Base-by-base conservation (phyloP, 768 basidiomycete genomes). In the Mycena crocata region DNA sequence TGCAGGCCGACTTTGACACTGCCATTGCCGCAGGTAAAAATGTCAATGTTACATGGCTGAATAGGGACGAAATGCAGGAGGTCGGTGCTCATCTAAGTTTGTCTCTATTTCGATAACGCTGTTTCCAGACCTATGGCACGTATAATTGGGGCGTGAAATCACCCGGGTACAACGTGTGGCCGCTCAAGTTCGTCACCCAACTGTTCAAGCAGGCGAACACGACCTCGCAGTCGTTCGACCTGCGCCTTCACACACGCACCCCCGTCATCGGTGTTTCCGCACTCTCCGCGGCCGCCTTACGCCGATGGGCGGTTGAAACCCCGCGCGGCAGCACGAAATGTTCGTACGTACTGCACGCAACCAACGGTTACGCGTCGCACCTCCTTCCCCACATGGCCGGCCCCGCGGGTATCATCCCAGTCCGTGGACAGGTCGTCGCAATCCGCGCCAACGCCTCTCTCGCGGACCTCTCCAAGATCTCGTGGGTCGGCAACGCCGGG, bases 291-390 rank as follows among this genome's bases (percentile, higher is more conserved):
- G 68, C 24, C 28, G 54, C 72, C 1, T 28, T 31, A 5, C 21
- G 10, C 23, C 79, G 80, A 5, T 93, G 91, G 90, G 71, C 71
- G 1, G 76, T 93, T 15, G 69, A 73, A 5, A 96, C 94, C 0
- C 85, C 90, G 0, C 86, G 93, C 26, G 95, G 95, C 1, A 65
- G 72, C 2, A 75, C 95, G n/a, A 35, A 73, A 5, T 90, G 92
- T 68, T 76, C 82, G 28, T 87, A 89, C 67, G 86, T 97, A 44
- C 80, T 98, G 2, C 94, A 96, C 75, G 94, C 94, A 0, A 96
- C 94, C 14, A 97, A 98, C 72, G 96, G 81, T 0, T 96, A 96
- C 66, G 87, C 90, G 8, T 86, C 90, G 4, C 85, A 92, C 71
- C 85, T 97, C 32, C 82, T 98, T 26, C 92, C 93, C 0, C 85